A percentile compares a stretch with the other conserved stretches of the same genome.
Conservation (phyloP, 345 rosid species). For the Abelmoschus esculentus region DNA sequence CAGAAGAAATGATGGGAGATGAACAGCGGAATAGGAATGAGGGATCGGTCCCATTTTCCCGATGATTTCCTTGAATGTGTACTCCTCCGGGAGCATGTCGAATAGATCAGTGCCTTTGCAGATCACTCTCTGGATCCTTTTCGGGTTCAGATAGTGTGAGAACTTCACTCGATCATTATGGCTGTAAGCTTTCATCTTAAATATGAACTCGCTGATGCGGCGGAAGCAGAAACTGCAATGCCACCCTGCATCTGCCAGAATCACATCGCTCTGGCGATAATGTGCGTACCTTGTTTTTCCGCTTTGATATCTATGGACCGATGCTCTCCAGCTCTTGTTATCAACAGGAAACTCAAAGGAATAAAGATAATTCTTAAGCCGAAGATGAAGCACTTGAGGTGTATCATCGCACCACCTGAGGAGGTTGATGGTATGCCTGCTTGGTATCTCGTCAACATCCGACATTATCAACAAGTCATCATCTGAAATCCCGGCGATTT, state of each 20-base stretch:
- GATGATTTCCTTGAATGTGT: conserved; percentile 61
- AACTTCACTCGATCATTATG: conserved; percentile 69
- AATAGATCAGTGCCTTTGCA: conserved; percentile 61
- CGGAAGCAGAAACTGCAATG: conserved; percentile 75
- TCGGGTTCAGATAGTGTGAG: conserved; percentile 46
- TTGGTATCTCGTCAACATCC: conserved; percentile 25
- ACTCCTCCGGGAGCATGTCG: conserved; percentile 76
- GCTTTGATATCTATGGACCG: conserved; percentile 45
- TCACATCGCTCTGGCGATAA: conserved; percentile 54
- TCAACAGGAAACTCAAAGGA: conserved; percentile 46
- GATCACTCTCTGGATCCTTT: conserved; percentile 59
- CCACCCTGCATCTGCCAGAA: conserved; percentile 77
- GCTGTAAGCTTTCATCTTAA: conserved; percentile 77
- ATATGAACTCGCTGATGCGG: conserved; percentile 51
- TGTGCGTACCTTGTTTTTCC: conserved; percentile 66
- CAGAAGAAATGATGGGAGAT: conserved; percentile 50
- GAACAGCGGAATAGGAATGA: conserved; percentile 62
- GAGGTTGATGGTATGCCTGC: conserved; percentile 42
- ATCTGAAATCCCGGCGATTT: conserved; percentile 36
- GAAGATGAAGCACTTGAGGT: conserved; percentile 40
- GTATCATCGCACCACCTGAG: conserved; percentile 48
- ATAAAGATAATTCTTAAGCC: conserved; percentile 42
- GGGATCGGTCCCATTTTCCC: conserved; percentile 80
- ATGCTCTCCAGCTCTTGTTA: conserved; percentile 48
- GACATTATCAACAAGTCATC: conserved; percentile 44